phyloP scores from a whole-genome alignment of 2,329 filamentous ascomycete species.

The Epichloe brachyelytri region DNA sequence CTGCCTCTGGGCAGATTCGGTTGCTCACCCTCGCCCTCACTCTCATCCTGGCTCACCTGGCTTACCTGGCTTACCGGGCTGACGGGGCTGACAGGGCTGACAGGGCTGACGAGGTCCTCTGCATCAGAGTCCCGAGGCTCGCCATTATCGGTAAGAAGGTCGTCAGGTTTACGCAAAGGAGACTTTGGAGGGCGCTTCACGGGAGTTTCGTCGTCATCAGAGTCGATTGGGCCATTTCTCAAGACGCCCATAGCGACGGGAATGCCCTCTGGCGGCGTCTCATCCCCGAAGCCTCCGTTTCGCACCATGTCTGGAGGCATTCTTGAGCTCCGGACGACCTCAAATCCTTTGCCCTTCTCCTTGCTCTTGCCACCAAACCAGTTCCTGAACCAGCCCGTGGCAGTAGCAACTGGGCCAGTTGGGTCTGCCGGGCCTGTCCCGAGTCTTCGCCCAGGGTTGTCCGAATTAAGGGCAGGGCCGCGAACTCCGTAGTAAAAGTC shows the following conservation, averaged over 20 bases:
- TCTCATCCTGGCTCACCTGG: too few species aligned
- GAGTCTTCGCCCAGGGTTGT: slow-evolving; percentile 67
- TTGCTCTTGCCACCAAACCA: slow-evolving; percentile 77
- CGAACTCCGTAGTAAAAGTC: slow-evolving; percentile 95
- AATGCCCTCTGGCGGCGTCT: slow-evolving; percentile 53
- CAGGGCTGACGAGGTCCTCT: slow-evolving; percentile 23
- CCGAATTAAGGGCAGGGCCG: slow-evolving; percentile 73
- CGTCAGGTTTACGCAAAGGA: slow-evolving; percentile 17
- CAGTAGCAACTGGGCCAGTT: slow-evolving; percentile 78
- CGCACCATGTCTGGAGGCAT: slow-evolving; percentile 62
- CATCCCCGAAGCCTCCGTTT: slow-evolving; percentile 43
- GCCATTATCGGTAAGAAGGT: slow-evolving; percentile 33
- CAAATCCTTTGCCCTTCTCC: slow-evolving; percentile 91
- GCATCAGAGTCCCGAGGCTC: slow-evolving; percentile 33
- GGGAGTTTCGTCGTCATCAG: slow-evolving; percentile 32
- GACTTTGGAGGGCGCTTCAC: slow-evolving; percentile 13
- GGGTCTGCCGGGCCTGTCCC: slow-evolving; percentile 93
- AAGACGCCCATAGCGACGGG: slow-evolving; percentile 50
- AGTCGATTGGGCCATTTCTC: slow-evolving; percentile 49
- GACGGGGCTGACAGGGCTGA: not conserved
- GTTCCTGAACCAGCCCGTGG: slow-evolving; percentile 76
- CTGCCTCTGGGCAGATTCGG: slow-evolving; percentile 5
- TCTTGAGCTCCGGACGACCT: slow-evolving; percentile 81
- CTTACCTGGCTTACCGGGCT: not conserved
- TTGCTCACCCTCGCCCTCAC: slow-evolving; percentile 11